Evolutionary conservation across 805 yeast species (phyloP).

Genomic region (Zygosaccharomyces lentus): DNA sequence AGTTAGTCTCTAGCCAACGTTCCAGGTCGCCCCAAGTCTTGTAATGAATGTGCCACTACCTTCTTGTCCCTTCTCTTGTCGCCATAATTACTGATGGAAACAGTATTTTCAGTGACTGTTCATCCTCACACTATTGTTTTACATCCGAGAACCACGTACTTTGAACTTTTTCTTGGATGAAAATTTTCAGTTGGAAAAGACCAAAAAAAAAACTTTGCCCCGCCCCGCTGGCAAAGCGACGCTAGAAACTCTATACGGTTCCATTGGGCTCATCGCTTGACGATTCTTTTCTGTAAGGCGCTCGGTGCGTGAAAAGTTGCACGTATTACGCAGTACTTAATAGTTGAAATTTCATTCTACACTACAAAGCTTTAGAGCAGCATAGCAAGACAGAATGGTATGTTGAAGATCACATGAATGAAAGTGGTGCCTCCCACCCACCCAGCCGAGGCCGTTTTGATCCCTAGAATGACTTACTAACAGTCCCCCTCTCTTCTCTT

Average conservation of each 20-base stretch:
- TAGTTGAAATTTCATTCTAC: slow-evolving; percentile 1
- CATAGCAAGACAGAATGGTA: slow-evolving; percentile 6
- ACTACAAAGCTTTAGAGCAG: slow-evolving; percentile 1
- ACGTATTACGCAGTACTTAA: slow-evolving; percentile 1
- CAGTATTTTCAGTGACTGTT: neutral
- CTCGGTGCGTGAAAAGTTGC: slow-evolving; percentile 2
- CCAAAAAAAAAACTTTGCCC: neutral
- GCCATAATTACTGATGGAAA: neutral
- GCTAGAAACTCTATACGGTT: slow-evolving; percentile 4
- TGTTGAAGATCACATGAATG: neutral
- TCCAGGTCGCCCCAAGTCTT: too few relatives aligned
- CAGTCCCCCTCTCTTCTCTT: slow-evolving; percentile 10
- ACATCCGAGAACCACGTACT: neutral
- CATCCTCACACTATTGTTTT: neutral
- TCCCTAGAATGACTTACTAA: slow-evolving; percentile 21
- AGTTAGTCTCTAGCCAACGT: too few relatives aligned
- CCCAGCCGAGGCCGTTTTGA: neutral
- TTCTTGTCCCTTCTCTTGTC: neutral
- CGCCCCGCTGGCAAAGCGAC: slow-evolving; percentile 1
- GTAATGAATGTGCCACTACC: neutral
- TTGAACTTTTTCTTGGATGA: neutral
- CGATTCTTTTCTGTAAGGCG: slow-evolving; percentile 3
- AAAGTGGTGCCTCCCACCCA: neutral
- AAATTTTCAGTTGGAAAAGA: neutral
- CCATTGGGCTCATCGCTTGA: slow-evolving; percentile 7